Evolutionary conservation across 176 grass and related monocot species (phyloP), one percentile per base, ranked within the genome.

Genomic region (Oryza brachyantha): DNA sequence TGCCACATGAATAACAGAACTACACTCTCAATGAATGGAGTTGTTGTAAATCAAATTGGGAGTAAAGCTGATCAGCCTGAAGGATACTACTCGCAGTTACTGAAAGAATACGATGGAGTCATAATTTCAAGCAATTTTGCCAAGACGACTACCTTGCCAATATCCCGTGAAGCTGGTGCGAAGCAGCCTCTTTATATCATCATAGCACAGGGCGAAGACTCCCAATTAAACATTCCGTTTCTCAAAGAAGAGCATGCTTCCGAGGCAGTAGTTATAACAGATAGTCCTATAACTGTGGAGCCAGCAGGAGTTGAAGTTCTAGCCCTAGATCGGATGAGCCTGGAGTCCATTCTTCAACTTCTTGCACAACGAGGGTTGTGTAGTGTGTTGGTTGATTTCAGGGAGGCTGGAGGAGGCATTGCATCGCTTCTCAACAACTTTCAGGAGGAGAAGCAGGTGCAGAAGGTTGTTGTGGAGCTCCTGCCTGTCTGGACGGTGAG

Each of bases 401-500:
- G 84, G 84, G 84, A 81, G 28, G 62, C 42, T 16, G 76, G 71
- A 52, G 86, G 79, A 26, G 13, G 43, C 46, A 78, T 99, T 13
- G 50, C 38, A 0, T 58, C 70, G 1, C 74, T 99, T 75, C 82
- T 99, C 48, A 89, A 40, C 10, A 82, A 87, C 22, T 90, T 73
- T 82, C 26, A 91, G 37, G 78, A 82, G 65, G 84, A 88, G 2
- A 86, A 91, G 60, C 57, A 89, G 84, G 54, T 91, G 52, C 92
- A 99, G 86, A 99, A 99, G 84, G 88, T 95, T 66, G 63, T 99
- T 3, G 68, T 93, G 80, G 90, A 99, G 84, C 10, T 90, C 14
- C 59, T 74, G 13, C 92, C 92, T 26, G 25, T 87, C 41, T 95
- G 90, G 96, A 38, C 50, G 3, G 43, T 34, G 5, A 90, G 85